Percentiles rank a stretch among this genome's conserved stretches.
phyloP scores from a whole-genome alignment of 345 rosid genomes.

The Laguncularia racemosa region DNA sequence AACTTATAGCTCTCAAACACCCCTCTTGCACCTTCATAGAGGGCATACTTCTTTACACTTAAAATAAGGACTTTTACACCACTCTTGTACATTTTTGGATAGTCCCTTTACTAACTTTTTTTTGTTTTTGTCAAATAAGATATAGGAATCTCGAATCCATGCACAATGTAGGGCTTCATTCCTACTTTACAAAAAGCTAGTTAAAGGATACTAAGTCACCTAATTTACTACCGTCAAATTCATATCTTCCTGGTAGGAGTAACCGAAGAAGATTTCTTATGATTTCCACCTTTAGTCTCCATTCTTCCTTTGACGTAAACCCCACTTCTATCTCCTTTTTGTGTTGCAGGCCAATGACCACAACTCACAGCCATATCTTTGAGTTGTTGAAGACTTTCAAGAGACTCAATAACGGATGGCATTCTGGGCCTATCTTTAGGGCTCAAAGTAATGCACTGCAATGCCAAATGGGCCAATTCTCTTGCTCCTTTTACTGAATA shows the following conservation, averaged over 20 bases:
- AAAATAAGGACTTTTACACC: too few species aligned
- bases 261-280: conserved; percentile 38
- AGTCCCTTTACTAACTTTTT: too few species aligned
- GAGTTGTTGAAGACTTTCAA: conserved; percentile 46
- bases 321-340: conserved; percentile 22
- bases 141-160: background rate
- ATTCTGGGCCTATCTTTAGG: conserved; percentile 89
- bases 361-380: conserved; percentile 76
- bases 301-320: conserved; percentile 22
- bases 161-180: background rate
- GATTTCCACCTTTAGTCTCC: conserved; percentile 19
- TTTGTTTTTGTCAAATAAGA: too few species aligned
- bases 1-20: too few species aligned
- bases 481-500: conserved; percentile 89
- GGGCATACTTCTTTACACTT: too few species aligned
- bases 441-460: conserved; percentile 64
- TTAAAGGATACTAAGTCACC: too few species aligned
- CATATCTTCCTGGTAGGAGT: conserved; percentile 19
- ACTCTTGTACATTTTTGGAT: too few species aligned
- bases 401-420: conserved; percentile 53
- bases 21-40: too few species aligned
- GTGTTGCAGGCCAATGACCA: conserved; percentile 60
- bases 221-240: background rate
- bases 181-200: too few species aligned
- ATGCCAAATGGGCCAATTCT: conserved; percentile 51